Conservation (phyloP, 495 filamentous ascomycete genomes). For the Annulohypoxylon stygium region DNA sequence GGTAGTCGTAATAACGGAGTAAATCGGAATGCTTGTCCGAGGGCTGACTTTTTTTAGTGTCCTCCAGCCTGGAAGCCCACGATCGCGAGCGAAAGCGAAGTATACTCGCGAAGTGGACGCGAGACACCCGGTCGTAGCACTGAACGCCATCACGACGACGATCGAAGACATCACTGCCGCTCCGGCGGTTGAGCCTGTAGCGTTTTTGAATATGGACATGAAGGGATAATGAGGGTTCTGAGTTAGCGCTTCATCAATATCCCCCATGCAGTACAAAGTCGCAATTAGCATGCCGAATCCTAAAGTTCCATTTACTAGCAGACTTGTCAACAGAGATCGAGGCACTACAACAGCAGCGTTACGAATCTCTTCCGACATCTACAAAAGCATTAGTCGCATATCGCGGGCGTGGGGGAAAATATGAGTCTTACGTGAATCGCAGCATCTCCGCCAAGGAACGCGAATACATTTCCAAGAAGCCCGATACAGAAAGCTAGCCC, state of each 20-base stretch:
- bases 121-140: conserved; percentile 9
- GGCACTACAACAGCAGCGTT: conserved; percentile 8
- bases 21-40: conserved; percentile 12
- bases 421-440: conserved; percentile 2
- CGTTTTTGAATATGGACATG: conserved; percentile 8
- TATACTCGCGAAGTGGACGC: conserved; percentile 11
- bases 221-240: conserved; percentile 14
- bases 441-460: conserved; percentile 16
- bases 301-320: conserved; percentile 6
- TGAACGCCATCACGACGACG: conserved; percentile 7
- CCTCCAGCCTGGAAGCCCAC: conserved; percentile 3
- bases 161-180: conserved; percentile 18
- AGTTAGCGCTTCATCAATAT: conserved; percentile 2
- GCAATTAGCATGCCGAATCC: conserved; percentile 16
- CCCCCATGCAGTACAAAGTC: conserved; percentile 12
- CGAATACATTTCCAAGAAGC: conserved; percentile 3
- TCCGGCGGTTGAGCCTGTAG: conserved; percentile 7
- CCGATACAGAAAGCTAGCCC: conserved; percentile 8
- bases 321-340: conserved; percentile 9
- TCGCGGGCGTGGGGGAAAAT: neutral
- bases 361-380: conserved; percentile 17
- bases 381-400: neutral
- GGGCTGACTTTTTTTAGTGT: conserved; percentile 13
- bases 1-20: conserved; percentile 7
- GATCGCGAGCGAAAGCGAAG: conserved; percentile 15